A percentile compares a stretch with the other conserved stretches of the same genome.
Conservation (phyloP, 2,329 filamentous ascomycete genomes). For the Onygenales sp. region DNA sequence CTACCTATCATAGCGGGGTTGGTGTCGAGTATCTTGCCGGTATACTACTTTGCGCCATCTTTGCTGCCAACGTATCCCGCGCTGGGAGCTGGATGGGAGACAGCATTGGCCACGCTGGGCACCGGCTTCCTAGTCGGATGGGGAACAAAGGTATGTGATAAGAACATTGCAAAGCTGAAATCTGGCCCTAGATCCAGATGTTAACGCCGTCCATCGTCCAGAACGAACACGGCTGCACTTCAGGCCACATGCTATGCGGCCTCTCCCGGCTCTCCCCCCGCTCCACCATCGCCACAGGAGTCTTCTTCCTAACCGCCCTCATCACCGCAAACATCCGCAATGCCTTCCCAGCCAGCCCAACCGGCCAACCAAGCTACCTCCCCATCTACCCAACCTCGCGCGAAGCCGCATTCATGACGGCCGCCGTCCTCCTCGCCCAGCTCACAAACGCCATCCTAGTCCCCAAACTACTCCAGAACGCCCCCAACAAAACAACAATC, state of each 20-base stretch:
- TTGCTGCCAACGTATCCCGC: slow-evolving; percentile 35
- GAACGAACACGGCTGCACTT: slow-evolving; percentile 43
- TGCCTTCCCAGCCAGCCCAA: slow-evolving; percentile 29
- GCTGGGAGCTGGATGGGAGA: slow-evolving; percentile 23
- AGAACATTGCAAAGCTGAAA: background rate
- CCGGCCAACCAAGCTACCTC: slow-evolving; percentile 36
- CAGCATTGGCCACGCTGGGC: slow-evolving; percentile 29
- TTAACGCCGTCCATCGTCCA: slow-evolving; percentile 12
- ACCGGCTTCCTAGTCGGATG: slow-evolving; percentile 40
- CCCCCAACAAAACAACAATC: slow-evolving; percentile 22
- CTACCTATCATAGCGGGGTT: slow-evolving; percentile 39
- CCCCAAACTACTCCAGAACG: slow-evolving; percentile 20
- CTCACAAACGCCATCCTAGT: slow-evolving; percentile 26
- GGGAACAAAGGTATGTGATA: slow-evolving; percentile 40
- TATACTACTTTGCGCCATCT: slow-evolving; percentile 35
- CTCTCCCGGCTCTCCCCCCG: slow-evolving; percentile 41
- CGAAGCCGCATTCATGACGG: slow-evolving; percentile 26
- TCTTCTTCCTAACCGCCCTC: slow-evolving; percentile 37
- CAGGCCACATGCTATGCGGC: slow-evolving; percentile 48
- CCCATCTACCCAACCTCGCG: slow-evolving; percentile 32
- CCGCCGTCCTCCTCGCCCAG: slow-evolving; percentile 20
- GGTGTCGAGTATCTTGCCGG: slow-evolving; percentile 33
- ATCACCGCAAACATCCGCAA: slow-evolving; percentile 29
- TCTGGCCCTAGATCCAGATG: background rate
- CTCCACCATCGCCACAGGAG: slow-evolving; percentile 37